Percentiles rank a stretch among this genome's conserved stretches.
Evolutionary conservation across 2,329 filamentous ascomycete species (phyloP).

Genomic region (Rhynchosporium graminicola): DNA sequence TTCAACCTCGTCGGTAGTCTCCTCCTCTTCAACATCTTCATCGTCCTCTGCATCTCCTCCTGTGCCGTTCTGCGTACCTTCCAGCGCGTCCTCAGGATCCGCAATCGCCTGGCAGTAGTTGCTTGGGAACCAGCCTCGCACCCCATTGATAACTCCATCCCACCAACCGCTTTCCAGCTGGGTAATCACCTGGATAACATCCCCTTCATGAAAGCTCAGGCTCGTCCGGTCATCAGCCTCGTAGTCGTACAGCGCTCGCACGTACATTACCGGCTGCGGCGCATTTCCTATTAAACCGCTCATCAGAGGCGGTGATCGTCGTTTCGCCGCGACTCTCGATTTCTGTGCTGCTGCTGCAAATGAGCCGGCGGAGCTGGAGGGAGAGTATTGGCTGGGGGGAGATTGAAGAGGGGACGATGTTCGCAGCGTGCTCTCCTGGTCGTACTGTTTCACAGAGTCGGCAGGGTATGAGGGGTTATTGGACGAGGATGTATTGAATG

Average conservation of each 20-base stretch:
- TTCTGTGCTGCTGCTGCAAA: constrained; percentile 22
- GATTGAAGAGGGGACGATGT: constrained; percentile 24
- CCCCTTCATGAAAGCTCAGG: constrained; percentile 93
- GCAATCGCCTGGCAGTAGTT: constrained; percentile 94
- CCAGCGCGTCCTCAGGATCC: constrained; percentile 70
- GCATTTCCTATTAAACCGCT: constrained; percentile 62
- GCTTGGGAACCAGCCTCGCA: constrained; percentile 98
- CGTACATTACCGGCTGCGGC: constrained; percentile 75
- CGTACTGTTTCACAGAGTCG: constrained; percentile 28
- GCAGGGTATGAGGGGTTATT: constrained; percentile 16
- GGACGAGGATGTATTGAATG: constrained; percentile 26
- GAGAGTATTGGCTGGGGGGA: constrained; percentile 24
- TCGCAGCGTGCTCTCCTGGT: constrained; percentile 25
- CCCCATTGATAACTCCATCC: constrained; percentile 97
- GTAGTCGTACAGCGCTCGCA: constrained; percentile 96
- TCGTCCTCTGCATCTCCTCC: constrained; percentile 58
- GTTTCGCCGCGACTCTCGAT: constrained; percentile 29
- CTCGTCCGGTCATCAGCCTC: constrained; percentile 96
- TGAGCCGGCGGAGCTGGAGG: constrained; percentile 21
- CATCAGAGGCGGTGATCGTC: constrained; percentile 48
- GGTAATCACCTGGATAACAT: constrained; percentile 97
- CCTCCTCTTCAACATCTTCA: constrained; percentile 65
- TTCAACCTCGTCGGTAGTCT: constrained; percentile 66
- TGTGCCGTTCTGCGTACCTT: constrained; percentile 57
- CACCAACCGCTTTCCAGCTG: constrained; percentile 99